These are phyloP conservation scores for Dioscorea dumetorum DNA, from an alignment of 106 monocot species.

Conservation along the genomic window DNA sequence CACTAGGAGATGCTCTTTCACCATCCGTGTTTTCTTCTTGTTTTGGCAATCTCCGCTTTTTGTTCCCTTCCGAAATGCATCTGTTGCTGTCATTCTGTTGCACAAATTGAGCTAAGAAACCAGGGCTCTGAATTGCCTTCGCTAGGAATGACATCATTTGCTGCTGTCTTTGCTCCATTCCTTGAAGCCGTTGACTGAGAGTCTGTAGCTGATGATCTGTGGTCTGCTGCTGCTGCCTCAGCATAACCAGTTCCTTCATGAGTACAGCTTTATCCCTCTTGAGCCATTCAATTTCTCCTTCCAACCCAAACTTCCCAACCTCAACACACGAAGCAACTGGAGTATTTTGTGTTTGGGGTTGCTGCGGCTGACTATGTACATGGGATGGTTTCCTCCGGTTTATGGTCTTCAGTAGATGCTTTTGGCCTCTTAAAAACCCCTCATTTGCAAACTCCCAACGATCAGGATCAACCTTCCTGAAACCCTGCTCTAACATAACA, in stretches of 20 bases:
- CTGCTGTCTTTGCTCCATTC: constrained; percentile 40
- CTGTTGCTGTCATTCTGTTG: constrained; percentile 26
- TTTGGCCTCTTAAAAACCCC: constrained; percentile 15
- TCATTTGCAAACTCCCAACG: constrained; percentile 27
- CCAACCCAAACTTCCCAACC: constrained; percentile 38
- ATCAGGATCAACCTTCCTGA: constrained; percentile 27
- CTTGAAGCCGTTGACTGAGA: constrained; percentile 29
- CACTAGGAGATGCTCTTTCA: constrained; percentile 10
- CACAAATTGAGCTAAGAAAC: constrained; percentile 25
- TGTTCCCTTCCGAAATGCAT: constrained; percentile 14
- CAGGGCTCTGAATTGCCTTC: constrained; percentile 28
- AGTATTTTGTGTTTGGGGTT: constrained; percentile 22
- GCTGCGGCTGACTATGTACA: constrained; percentile 19
- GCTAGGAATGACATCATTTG: constrained; percentile 49
- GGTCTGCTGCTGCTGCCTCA: constrained; percentile 39
- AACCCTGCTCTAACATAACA: constrained; percentile 12
- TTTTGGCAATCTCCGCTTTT: constrained; percentile 36
- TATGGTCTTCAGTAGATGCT: constrained; percentile 24
- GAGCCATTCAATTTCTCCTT: constrained; percentile 42
- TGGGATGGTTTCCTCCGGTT: constrained; percentile 32
- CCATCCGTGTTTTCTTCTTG: constrained; percentile 8
- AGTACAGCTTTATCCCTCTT: constrained; percentile 42
- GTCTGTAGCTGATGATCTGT: constrained; percentile 25
- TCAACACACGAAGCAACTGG: constrained; percentile 27
- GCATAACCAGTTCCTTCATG: constrained; percentile 36